A percentile compares a stretch with the other conserved stretches of the same genome.
These are phyloP conservation scores for Gnomoniopsis smithogilvyi DNA, from an alignment of 2,329 filamentous ascomycete genomes.

Conservation along the genomic window DNA sequence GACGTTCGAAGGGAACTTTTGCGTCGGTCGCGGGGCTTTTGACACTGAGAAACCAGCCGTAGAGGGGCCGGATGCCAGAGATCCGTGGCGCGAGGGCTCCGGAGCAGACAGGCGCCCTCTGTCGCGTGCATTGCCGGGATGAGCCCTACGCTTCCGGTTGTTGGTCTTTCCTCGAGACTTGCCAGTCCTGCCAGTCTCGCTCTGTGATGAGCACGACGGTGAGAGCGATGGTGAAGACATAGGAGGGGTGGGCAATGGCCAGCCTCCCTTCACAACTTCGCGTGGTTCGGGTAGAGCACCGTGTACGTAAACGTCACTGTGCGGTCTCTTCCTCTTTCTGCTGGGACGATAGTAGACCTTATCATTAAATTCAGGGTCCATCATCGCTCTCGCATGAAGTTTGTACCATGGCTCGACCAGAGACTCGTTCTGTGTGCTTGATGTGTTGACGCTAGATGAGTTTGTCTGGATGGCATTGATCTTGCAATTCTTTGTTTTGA, in stretches of 20 bases:
- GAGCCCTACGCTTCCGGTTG: not conserved
- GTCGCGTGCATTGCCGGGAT: not conserved
- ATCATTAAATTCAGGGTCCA: slow-evolving; percentile 12
- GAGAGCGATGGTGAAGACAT: not conserved
- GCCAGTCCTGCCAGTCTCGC: not conserved
- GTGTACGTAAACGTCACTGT: not conserved
- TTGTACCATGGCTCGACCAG: slow-evolving; percentile 9
- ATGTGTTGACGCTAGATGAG: not conserved
- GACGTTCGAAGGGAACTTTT: not conserved
- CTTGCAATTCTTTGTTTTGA: no score
- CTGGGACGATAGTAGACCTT: slow-evolving; percentile 1
- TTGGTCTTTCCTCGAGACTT: not conserved
- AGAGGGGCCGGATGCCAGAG: no score
- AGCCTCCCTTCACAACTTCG: not conserved
- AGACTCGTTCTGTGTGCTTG: not conserved
- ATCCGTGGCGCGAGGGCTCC: no score
- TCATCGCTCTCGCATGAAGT: slow-evolving; percentile 11
- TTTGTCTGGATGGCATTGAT: no score
- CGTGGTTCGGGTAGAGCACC: slow-evolving; percentile 7
- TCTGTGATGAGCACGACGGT: not conserved
- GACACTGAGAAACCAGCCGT: no score
- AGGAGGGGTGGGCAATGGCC: not conserved
- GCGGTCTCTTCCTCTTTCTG: not conserved
- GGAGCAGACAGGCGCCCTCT: no score
- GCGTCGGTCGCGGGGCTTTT: no score